Percentiles rank a stretch among this genome's conserved stretches.
Conservation (phyloP, 768 basidiomycete genomes). For the Mycena rosella region DNA sequence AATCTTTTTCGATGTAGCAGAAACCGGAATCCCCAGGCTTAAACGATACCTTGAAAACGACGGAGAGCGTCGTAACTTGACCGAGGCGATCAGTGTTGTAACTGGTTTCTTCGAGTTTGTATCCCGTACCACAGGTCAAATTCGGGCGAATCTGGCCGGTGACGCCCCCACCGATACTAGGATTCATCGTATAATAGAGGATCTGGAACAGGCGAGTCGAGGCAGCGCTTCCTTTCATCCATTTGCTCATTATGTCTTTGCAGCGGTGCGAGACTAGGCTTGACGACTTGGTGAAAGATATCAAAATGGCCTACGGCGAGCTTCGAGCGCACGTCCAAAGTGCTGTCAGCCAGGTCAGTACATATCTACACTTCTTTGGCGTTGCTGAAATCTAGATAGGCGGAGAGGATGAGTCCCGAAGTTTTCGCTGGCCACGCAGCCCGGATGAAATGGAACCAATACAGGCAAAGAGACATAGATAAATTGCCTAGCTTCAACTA, state of each 20-base stretch:
- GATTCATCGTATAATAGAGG: background rate
- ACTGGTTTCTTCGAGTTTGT: slow-evolving; percentile 17
- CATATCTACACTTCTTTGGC: background rate
- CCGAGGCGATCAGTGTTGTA: slow-evolving; percentile 15
- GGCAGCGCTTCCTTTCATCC: background rate
- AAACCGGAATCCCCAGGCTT: slow-evolving; percentile 31
- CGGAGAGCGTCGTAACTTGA: slow-evolving; percentile 30
- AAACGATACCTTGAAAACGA: slow-evolving; percentile 19
- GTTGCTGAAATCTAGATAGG: slow-evolving; percentile 18
- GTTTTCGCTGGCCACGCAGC: slow-evolving; percentile 8
- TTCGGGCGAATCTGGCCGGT: background rate
- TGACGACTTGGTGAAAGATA: background rate
- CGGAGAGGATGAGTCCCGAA: slow-evolving; percentile 6
- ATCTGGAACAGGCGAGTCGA: background rate
- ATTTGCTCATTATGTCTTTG: background rate
- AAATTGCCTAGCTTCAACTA: background rate
- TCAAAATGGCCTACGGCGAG: background rate
- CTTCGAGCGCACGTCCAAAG: background rate
- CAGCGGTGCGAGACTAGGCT: background rate
- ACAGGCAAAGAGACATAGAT: slow-evolving; percentile 7
- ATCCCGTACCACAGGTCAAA: background rate
- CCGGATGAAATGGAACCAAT: slow-evolving; percentile 35
- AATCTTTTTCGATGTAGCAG: slow-evolving; percentile 18
- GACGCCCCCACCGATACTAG: background rate
- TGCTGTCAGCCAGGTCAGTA: slow-evolving; percentile 23